Conservation (phyloP, 768 basidiomycete species). For the Lactifluus echinatus region DNA sequence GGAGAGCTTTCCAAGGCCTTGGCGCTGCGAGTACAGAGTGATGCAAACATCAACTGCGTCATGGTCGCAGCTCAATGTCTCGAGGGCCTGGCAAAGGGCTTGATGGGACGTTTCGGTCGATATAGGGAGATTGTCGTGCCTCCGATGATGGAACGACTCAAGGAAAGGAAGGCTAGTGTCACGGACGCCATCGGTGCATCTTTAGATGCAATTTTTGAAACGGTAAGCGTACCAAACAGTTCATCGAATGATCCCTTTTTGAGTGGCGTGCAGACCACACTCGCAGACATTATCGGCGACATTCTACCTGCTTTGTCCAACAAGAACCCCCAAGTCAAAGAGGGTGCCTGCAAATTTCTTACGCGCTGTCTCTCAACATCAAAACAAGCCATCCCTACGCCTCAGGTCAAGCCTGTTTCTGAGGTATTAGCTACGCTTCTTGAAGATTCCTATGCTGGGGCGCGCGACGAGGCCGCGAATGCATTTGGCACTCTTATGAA, state of each 20-base stretch:
- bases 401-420: slow-evolving; percentile 75
- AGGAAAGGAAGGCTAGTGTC: slow-evolving; percentile 88
- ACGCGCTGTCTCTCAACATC: slow-evolving; percentile 69
- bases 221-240: slow-evolving; percentile 44
- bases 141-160: slow-evolving; percentile 78
- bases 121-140: slow-evolving; percentile 65
- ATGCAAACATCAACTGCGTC: slow-evolving; percentile 95
- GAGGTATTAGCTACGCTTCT: slow-evolving; percentile 67
- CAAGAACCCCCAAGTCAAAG: slow-evolving; percentile 97
- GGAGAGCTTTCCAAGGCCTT: slow-evolving; percentile 69
- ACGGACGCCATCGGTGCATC: slow-evolving; percentile 83
- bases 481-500: slow-evolving; percentile 90
- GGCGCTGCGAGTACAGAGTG: slow-evolving; percentile 71
- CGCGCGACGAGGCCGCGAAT: slow-evolving; percentile 82
- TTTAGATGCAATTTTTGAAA: slow-evolving; percentile 79
- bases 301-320: slow-evolving; percentile 65
- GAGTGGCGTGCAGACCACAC: slow-evolving; percentile 46
- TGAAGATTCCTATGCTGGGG: slow-evolving; percentile 84
- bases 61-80: slow-evolving; percentile 78
- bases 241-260: slow-evolving; percentile 2
- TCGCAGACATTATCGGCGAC: slow-evolving; percentile 79
- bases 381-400: slow-evolving; percentile 54
- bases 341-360: slow-evolving; percentile 83
- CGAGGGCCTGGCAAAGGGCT: slow-evolving; percentile 77
- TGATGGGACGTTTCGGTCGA: slow-evolving; percentile 65